phyloP scores from a whole-genome alignment of 2,329 filamentous ascomycete species.

The Claviceps monticola region DNA sequence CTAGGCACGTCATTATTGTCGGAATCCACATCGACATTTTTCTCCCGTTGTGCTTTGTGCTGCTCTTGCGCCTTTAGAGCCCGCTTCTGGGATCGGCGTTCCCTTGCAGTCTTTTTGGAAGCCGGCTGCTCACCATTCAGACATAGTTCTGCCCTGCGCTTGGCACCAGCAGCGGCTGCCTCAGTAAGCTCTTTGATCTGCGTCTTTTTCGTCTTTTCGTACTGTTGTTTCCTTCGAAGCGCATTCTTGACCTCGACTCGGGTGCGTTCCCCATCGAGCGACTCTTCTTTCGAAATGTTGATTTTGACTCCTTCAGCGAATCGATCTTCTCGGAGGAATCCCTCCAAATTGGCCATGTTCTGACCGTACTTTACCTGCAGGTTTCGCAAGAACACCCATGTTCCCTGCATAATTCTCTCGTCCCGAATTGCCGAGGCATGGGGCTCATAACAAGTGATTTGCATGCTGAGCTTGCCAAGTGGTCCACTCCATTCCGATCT shows the following conservation, averaged over 20 bases:
- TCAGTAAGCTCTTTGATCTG: conserved; percentile 24
- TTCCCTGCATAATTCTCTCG: conserved; percentile 36
- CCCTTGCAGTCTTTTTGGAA: too few species aligned
- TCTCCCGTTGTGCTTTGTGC: conserved; percentile 5
- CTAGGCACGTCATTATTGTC: conserved; percentile 12
- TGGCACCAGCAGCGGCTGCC: conserved; percentile 22
- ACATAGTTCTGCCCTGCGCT: conserved; percentile 21
- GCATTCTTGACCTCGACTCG: conserved; percentile 41
- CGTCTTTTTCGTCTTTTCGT: conserved; percentile 35
- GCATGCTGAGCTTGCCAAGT: conserved; percentile 56
- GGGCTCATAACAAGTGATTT: conserved; percentile 55
- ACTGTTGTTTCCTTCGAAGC: conserved; percentile 49
- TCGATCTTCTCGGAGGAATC: conserved; percentile 51
- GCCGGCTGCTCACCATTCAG: conserved; percentile 9
- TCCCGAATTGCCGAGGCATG: conserved; percentile 47
- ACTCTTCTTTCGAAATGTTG: conserved; percentile 40
- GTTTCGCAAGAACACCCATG: conserved; percentile 56
- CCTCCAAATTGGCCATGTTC: conserved; percentile 49
- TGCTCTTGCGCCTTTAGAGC: background rate
- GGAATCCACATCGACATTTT: conserved; percentile 12
- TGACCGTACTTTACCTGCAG: conserved; percentile 51
- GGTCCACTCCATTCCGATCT: conserved; percentile 54
- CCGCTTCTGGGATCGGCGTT: conserved; percentile 7
- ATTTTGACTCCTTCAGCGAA: conserved; percentile 29
- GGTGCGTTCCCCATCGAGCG: conserved; percentile 25